These are phyloP conservation scores for Coniochaeta sp. DNA, from an alignment of 2,329 filamentous ascomycete genomes.

Conservation along the genomic window DNA sequence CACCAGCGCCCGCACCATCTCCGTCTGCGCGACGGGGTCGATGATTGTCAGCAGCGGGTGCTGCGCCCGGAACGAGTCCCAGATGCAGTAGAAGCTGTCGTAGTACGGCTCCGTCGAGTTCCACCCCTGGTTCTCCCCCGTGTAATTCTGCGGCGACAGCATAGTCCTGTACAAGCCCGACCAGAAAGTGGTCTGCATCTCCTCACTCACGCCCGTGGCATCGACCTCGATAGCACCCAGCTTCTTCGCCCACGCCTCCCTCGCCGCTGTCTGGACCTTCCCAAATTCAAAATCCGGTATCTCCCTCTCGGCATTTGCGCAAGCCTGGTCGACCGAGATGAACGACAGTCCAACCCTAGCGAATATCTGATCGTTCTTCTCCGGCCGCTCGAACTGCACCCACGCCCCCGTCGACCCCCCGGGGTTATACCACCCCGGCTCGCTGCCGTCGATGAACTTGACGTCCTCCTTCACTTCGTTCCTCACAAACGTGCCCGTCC, in stretches of 20 bases:
- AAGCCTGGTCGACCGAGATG: constrained; percentile 60
- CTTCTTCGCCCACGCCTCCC: constrained; percentile 57
- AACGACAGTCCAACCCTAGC: constrained; percentile 70
- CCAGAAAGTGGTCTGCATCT: constrained; percentile 61
- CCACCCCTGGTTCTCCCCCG: constrained; percentile 68
- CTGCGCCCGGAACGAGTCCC: constrained; percentile 69
- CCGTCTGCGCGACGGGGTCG: constrained; percentile 59
- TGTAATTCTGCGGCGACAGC: constrained; percentile 70
- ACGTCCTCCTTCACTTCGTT: constrained; percentile 38
- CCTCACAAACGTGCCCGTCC: constrained; percentile 53
- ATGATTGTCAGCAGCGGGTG: constrained; percentile 66
- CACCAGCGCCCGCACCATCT: constrained; percentile 64
- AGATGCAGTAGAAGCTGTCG: constrained; percentile 59
- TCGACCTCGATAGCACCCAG: constrained; percentile 53
- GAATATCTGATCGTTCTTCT: constrained; percentile 38
- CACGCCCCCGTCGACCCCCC: constrained; percentile 51
- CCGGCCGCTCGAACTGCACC: constrained; percentile 46
- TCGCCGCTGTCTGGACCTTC: constrained; percentile 43
- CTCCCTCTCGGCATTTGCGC: constrained; percentile 61
- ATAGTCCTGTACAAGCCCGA: constrained; percentile 62
- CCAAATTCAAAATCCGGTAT: constrained; percentile 61
- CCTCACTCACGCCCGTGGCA: constrained; percentile 42
- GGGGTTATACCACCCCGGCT: constrained; percentile 28
- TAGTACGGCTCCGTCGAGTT: constrained; percentile 64
- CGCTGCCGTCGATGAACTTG: constrained; percentile 30